A percentile compares a stretch with the other conserved stretches of the same genome.
These are phyloP conservation scores for Thuja plicata DNA, from an alignment of 83 land plant genomes.

Conservation along the genomic window DNA sequence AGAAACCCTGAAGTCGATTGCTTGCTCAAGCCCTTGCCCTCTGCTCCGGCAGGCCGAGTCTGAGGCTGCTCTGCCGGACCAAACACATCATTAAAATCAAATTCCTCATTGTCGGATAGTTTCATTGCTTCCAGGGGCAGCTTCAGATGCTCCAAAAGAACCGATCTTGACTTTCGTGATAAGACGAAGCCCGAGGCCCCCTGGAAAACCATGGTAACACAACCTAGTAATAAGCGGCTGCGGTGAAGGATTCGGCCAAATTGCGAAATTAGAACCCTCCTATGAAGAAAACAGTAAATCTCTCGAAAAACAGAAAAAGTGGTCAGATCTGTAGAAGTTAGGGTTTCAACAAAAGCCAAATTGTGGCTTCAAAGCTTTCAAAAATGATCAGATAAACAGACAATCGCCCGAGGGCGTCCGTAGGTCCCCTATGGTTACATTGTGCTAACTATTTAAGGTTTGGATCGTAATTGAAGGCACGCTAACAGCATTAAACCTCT, in stretches of 20 bases:
- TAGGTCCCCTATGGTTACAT: background rate
- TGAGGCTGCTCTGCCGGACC: slow-evolving; percentile 29
- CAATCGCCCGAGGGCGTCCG: background rate
- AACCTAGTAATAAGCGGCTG: slow-evolving; percentile 32
- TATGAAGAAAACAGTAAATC: background rate
- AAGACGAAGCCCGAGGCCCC: background rate
- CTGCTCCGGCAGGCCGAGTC: background rate
- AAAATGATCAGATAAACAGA: background rate
- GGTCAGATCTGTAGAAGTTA: background rate
- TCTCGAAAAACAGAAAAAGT: background rate
- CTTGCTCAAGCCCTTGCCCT: slow-evolving; percentile 12
- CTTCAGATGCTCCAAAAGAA: slow-evolving; percentile 22
- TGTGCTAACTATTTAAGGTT: background rate
- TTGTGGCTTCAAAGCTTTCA: background rate
- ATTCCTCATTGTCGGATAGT: slow-evolving; percentile 23
- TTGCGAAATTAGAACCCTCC: background rate
- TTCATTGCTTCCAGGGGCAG: slow-evolving; percentile 11
- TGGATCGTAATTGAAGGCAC: background rate
- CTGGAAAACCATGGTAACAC: background rate
- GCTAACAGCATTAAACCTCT: background rate
- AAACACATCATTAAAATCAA: slow-evolving; percentile 60
- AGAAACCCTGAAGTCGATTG: background rate
- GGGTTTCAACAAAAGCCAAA: background rate
- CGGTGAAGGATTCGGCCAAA: background rate
- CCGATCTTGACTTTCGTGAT: slow-evolving; percentile 16